Evolutionary conservation across 768 basidiomycete genomes (phyloP), one percentile per base, ranked within the genome.

Genomic region (Trametes villosa): DNA sequence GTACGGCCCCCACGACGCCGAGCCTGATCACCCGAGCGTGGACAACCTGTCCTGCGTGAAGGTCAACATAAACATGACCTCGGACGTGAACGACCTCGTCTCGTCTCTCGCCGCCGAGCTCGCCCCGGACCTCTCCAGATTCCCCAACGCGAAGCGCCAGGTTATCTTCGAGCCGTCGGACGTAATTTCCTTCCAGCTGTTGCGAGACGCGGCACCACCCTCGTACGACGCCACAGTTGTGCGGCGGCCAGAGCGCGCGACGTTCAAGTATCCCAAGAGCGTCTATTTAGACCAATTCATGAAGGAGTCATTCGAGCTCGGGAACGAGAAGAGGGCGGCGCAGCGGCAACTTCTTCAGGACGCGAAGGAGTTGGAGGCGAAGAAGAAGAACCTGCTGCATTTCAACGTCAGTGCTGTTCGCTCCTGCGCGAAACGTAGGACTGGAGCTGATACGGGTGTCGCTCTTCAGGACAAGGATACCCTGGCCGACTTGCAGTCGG

Each of bases 211-310:
- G 45, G 48, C 57, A 40, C 48, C 62, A 22, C 66, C 66, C n/a
- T 20, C 71, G 36, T 57, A 60, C 31, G 51, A 65, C 26, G 61
- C 69, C 6, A 38, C 63, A 2, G 22, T 27, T 13, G 68, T 66
- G 1, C 63, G 65, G 4, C 67, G 62, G 26, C 46, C 49, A 18
- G 74, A 76, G 30, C 74, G 68, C 27, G 70, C 70, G 57, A 65
- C 65, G 4, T 87, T 92, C 64, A 71, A 70, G 15, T 94, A 82
- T 65, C 91, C 91, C 2, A 83, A 81, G 64, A 76, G 77, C 20
- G 76, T 94, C 47, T 91, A 84, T 69, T 76, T 93, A 46, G 92
- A 94, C 68, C 83, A 86, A 51, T 94, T 91, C 65, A 64, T 92
- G 63, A 77, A 77, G 49, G 78, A 80, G 50, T 91, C 89, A 41